Base-by-base conservation (phyloP, 2,329 filamentous ascomycete genomes). In the Aureobasidium sp. region DNA sequence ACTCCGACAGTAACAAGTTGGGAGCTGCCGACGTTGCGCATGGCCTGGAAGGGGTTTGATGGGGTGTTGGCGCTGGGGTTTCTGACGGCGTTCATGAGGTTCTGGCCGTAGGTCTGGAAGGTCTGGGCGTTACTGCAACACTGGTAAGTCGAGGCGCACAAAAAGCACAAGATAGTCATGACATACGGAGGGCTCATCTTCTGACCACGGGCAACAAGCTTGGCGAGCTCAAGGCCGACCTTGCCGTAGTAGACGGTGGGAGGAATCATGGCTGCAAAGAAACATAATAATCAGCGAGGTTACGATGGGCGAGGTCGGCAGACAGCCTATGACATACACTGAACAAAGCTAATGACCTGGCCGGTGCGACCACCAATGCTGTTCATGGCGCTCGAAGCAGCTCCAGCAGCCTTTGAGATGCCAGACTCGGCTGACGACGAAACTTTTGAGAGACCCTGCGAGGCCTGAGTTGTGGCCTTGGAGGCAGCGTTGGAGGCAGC, bases 161-260 rank as follows among this genome's bases (percentile, higher is more conserved):
- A 13, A 23, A 3, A 50, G n/a, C 10, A 4, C 15, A 20, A 13
- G 29, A 50, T 57, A 59, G 20, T 23, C 23, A n/a, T 46, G 27
- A 81, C 92, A 86, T 89, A 99, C 94, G 94, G 94, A 79, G 91
- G 91, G 74, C 83, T 81, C 91, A 99, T 97, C 80, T 89, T 90
- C 79, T 93, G 91, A 76, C 86, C 87, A 71, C 86, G 85, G 81
- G 91, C 91, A 68, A 97, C 85, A 69, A 97, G 83, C 84, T 90
- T 96, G 74, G 84, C 84, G 64, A 97, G 82, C 82, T 99, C 94
- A 67, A 92, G 79, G 70, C 83, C 89, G 73, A 97, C 93, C 76
- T 87, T 89, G 72, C 88, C 87, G 83, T 97, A 99, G 85, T 97
- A 97, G 74, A 95, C 74, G 67, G 91, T 87, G 66, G 87, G 87